Evolutionary conservation across 2,329 filamentous ascomycete genomes (phyloP).

Genomic region (Hirsutella minnesotensis): DNA sequence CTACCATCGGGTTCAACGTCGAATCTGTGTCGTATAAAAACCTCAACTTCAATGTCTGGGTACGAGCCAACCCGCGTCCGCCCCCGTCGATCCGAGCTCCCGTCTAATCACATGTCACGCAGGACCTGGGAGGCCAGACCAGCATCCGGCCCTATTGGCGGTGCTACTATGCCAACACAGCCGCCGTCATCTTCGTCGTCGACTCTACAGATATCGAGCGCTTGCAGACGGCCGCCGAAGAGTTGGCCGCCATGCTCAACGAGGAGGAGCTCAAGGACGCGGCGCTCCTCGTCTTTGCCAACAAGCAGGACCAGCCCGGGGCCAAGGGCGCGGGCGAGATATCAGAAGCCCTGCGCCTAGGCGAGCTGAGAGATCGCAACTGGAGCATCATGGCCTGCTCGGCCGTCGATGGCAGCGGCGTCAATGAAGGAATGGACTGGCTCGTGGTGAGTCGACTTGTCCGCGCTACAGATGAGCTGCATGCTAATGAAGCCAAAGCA

Average conservation of each 20-base stretch:
- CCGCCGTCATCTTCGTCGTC: conserved; percentile 96
- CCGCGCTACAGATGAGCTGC: background rate
- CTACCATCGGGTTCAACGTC: conserved; percentile 98
- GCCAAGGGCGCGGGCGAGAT: conserved; percentile 96
- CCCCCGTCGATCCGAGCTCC: background rate
- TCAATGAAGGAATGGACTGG: conserved; percentile 99
- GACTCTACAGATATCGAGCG: conserved; percentile 97
- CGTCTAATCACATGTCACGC: background rate
- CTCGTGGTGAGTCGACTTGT: conserved; percentile 58
- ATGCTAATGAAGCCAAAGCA: conserved; percentile 13
- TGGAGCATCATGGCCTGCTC: conserved; percentile 99
- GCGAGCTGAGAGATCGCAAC: conserved; percentile 88
- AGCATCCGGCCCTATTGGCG: conserved; percentile 97
- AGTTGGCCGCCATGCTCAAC: conserved; percentile 88
- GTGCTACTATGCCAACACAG: conserved; percentile 98
- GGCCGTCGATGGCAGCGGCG: conserved; percentile 87
- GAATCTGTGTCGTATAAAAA: conserved; percentile 98
- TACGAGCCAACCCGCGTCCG: conserved; percentile 29
- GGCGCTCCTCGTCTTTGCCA: conserved; percentile 86
- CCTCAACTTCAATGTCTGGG: conserved; percentile 98
- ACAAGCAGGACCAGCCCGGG: conserved; percentile 97
- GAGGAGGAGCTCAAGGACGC: conserved; percentile 95
- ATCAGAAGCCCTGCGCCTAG: conserved; percentile 80
- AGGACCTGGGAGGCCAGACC: conserved; percentile 96
- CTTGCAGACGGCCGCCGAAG: conserved; percentile 82